Base-by-base conservation (phyloP, 495 filamentous ascomycete species). In the Bombardia bombarda region DNA sequence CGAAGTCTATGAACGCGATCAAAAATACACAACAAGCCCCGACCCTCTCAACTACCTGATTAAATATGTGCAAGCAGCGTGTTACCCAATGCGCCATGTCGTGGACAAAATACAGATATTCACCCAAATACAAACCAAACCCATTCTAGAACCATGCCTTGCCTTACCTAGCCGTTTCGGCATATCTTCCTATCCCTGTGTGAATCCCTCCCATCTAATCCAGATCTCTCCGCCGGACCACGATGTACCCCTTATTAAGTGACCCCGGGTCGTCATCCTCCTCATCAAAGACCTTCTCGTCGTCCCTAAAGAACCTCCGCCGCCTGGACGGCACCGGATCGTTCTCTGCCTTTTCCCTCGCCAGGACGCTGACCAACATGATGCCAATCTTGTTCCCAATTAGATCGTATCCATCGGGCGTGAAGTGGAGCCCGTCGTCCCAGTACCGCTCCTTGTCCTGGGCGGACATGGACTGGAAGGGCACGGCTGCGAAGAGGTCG, bases 371-470 rank as follows among this genome's bases (percentile, higher is more conserved):
- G 35, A 73, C 58, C 4, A 80, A 47, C 32, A 57, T 61, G 22
- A 65, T 60, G 33, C 65, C 76, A 34, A 82, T 65, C 38, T 66
- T 61, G 38, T 70, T 51, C 0, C 80, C 80, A 47, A 84, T 73
- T 34, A 70, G 42, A 41, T 76, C 65, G 61, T 84, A 83, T 10
- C 80, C 80, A 18, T 55, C 62, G 3, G 68, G 55, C 6, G 70
- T 79, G 33, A 83, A 64, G 59, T 84, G 80, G 19, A 83, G 42
- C 13, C 69, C 72, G 63, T 84, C 80, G 49, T 79, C 72, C 72
- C 77, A 82, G 40, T 77, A 70, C 30, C 56, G 57, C 3, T 64
- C 39, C 14, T 66, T 52, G 43, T 73, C 69, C 5, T 58, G 40
- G 7, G 61, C 49, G 2, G 56, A 42, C 55, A 81, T 63, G n/a